Conservation (phyloP, 2,329 filamentous ascomycete genomes). For the Tolypocladium guangdongense region DNA sequence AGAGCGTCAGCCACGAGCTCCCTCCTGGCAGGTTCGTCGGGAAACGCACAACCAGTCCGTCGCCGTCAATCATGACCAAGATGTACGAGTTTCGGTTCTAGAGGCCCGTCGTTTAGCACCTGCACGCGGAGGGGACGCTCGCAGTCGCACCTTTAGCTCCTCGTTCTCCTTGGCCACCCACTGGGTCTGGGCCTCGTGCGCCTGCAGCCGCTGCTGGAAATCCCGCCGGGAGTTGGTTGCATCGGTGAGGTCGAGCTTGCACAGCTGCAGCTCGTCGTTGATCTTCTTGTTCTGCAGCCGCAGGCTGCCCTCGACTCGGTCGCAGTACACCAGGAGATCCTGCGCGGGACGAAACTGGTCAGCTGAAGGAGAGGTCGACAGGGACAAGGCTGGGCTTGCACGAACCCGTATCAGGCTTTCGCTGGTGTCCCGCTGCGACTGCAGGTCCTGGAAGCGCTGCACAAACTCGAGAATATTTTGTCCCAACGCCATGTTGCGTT, state of each 20-base stretch:
- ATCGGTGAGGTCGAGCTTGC: slow-evolving; percentile 38
- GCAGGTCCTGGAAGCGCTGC: slow-evolving; percentile 33
- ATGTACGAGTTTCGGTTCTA: slow-evolving; percentile 49
- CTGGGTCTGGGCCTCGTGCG: slow-evolving; percentile 24
- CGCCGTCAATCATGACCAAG: slow-evolving; percentile 50
- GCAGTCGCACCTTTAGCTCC: slow-evolving; percentile 30
- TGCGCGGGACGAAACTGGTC: slow-evolving; percentile 6
- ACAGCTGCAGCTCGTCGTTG: slow-evolving; percentile 27
- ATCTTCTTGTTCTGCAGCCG: slow-evolving; percentile 33
- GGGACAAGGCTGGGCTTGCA: slow-evolving; percentile 1
- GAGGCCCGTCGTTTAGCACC: neutral
- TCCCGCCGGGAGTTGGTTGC: slow-evolving; percentile 37
- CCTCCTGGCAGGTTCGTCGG: neutral
- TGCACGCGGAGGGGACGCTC: neutral
- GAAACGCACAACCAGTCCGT: slow-evolving; percentile 43
- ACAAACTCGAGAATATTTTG: slow-evolving; percentile 32
- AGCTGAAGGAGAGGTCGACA: too few relatives aligned
- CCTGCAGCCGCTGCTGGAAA: slow-evolving; percentile 34
- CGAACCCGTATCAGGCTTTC: slow-evolving; percentile 37
- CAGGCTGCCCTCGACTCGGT: slow-evolving; percentile 31
- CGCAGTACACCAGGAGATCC: slow-evolving; percentile 22
- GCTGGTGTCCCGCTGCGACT: slow-evolving; percentile 27
- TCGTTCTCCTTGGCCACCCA: slow-evolving; percentile 27
- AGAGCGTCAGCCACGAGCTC: slow-evolving; percentile 1
- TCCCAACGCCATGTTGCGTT: slow-evolving; percentile 11